Evolutionary conservation across 371 early-diverging fungal genomes (phyloP), one percentile per base, ranked within the genome.

Genomic region (Dentiscutata heterogama): DNA sequence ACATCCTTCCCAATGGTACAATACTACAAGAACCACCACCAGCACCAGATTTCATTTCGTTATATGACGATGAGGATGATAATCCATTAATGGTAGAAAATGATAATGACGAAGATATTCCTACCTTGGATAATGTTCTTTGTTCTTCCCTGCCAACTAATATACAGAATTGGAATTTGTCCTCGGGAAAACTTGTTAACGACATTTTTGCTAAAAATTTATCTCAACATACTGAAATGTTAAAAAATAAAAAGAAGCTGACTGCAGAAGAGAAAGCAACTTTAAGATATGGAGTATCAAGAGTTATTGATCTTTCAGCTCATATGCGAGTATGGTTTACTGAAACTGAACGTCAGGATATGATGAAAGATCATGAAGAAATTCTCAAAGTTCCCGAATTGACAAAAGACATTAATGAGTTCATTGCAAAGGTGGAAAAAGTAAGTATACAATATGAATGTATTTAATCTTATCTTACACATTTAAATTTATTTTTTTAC

Each of bases 311-410:
- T 61, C 60, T 76, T 2, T 76, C 61, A 22, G 61, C 80, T 11
- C 72, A 72, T 51, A 46, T 72, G 72, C 25, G 46, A n/a, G 18
- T 2, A 72, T 72, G 72, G 46, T 65, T 72, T 72, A 11, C 46
- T 72, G 18, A 3, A 3, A 46, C 13, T 72, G 18, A 72, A 72
- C 18, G 18, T 72, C 18, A 72, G 72, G 0, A 72, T 72, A 67
- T 39, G 8, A 72, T 46, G 25, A 72, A 42, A 39, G 72, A 25
- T 25, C 50, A 51, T 46, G 46, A 72, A 72, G 46, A 72, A 72
- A 72, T 72, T 72, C 25, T 72, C 51, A 72, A 72, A 72, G 72
- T 72, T 72, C 18, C 46, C 18, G 51, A 72, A 20, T 51, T 72
- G 50, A 20, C 22, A 11, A 22, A 72, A 39, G 51, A 72, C 22